A percentile compares a stretch with the other conserved stretches of the same genome.
Conservation (phyloP, 2,329 filamentous ascomycete genomes). For the Penicillium sp. region DNA sequence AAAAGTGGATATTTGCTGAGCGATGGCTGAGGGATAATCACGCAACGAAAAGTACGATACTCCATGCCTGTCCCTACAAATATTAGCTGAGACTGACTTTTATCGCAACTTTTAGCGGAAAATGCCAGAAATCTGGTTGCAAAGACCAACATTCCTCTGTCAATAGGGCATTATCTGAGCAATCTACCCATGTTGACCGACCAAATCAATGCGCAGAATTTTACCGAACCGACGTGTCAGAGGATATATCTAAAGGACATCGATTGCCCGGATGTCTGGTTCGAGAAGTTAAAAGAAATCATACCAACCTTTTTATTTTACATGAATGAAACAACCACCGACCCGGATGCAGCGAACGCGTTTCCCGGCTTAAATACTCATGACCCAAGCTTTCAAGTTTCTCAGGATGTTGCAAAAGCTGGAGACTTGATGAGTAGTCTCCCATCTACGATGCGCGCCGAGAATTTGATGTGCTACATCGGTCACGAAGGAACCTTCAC, state of each 20-base stretch:
- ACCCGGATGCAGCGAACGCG: constrained; percentile 52
- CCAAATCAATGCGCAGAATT: constrained; percentile 73
- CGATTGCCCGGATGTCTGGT: constrained; percentile 86
- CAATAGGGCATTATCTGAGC: constrained; percentile 82
- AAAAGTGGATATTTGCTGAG: constrained; percentile 71
- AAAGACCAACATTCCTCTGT: constrained; percentile 74
- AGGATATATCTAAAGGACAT: constrained; percentile 96
- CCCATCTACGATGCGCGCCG: constrained; percentile 78
- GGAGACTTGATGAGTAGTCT: constrained; percentile 95
- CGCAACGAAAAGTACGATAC: constrained; percentile 67
- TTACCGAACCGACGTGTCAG: constrained; percentile 73
- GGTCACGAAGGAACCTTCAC: constrained; percentile 97
- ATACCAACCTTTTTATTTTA: constrained; percentile 85
- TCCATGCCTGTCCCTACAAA: neutral
- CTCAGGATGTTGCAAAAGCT: constrained; percentile 63
- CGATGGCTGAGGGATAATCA: constrained; percentile 77
- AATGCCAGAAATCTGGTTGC: constrained; percentile 75
- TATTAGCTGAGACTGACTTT: neutral
- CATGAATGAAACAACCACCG: constrained; percentile 72
- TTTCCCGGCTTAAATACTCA: constrained; percentile 24
- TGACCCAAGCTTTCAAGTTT: constrained; percentile 44
- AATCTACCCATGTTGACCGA: constrained; percentile 80
- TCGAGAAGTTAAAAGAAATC: constrained; percentile 68
- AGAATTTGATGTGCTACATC: constrained; percentile 98
- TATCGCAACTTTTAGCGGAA: constrained; percentile 57